These are phyloP conservation scores for Seiridium cupressi DNA, from an alignment of 2,329 filamentous ascomycete species.

Conservation along the genomic window DNA sequence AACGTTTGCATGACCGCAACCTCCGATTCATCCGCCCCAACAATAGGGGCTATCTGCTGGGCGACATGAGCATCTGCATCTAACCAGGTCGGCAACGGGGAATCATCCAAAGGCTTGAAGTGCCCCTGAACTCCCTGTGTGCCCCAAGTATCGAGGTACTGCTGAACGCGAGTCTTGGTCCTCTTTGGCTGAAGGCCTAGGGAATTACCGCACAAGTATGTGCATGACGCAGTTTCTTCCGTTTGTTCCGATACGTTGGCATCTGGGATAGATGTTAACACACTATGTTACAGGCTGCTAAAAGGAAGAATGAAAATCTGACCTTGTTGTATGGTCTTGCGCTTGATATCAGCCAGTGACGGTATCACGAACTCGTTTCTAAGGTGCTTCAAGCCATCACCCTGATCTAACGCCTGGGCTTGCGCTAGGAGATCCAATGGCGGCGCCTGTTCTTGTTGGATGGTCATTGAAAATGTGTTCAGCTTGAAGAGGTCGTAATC, in stretches of 20 bases:
- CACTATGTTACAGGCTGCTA: not conserved
- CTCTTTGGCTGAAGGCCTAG: constrained; percentile 71
- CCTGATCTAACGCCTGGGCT: constrained; percentile 25
- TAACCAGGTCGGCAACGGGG: constrained; percentile 63
- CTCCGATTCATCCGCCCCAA: constrained; percentile 67
- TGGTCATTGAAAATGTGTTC: not conserved
- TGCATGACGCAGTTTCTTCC: constrained; percentile 34
- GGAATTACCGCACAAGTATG: constrained; percentile 80
- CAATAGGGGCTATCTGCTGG: constrained; percentile 65
- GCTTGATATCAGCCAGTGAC: constrained; percentile 26
- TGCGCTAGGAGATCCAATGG: constrained; percentile 21
- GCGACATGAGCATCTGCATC: constrained; percentile 69
- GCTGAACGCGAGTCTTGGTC: constrained; percentile 62
- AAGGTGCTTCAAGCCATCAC: constrained; percentile 24
- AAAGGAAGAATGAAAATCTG: not conserved
- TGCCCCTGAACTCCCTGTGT: constrained; percentile 76
- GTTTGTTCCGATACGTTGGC: constrained; percentile 11
- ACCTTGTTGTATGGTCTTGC: constrained; percentile 24
- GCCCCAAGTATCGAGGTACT: constrained; percentile 73
- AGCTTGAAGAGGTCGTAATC: too few relatives aligned
- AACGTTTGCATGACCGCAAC: constrained; percentile 79
- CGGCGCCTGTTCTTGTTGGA: not conserved
- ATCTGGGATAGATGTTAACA: not conserved
- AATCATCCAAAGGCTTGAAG: constrained; percentile 64
- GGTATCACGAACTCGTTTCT: constrained; percentile 28